These are phyloP conservation scores for Phalaenopsis equestris DNA, from an alignment of 106 monocot genomes.

Conservation along the genomic window DNA sequence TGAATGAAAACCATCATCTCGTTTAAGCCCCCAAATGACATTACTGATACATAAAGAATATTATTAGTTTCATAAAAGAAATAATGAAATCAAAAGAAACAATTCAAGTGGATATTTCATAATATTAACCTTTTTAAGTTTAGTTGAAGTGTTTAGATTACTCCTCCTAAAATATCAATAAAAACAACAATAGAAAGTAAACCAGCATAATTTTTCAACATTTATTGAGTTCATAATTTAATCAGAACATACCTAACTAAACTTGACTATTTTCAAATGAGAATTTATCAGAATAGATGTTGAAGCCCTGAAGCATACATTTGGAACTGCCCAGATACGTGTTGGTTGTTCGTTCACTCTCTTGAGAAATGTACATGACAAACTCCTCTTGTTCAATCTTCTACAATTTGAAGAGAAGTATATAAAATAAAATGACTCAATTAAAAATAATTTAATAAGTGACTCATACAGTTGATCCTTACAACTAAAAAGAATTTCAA, in stretches of 20 bases:
- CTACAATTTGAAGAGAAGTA: conserved; percentile 12
- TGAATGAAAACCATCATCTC: background rate
- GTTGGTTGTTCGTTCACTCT: conserved; percentile 5
- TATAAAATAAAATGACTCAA: background rate
- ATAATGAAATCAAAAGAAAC: background rate
- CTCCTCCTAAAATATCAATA: background rate
- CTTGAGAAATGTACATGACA: background rate
- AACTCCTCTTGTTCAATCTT: conserved; percentile 12
- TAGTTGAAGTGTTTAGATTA: background rate
- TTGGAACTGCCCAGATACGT: conserved; percentile 16
- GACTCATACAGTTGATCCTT: background rate
- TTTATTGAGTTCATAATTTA: background rate
- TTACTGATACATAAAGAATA: background rate
- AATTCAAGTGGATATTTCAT: background rate
- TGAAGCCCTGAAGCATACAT: conserved; percentile 25
- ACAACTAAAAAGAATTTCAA: background rate
- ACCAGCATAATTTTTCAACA: background rate
- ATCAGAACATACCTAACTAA: conserved; percentile 4
- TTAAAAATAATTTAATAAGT: background rate
- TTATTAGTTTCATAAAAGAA: background rate
- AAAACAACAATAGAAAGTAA: background rate
- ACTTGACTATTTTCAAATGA: conserved; percentile 3
- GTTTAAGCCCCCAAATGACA: background rate
- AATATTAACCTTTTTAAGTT: background rate
- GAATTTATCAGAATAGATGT: background rate